Percentiles rank a stretch among this genome's conserved stretches.
These are phyloP conservation scores for Yamadazyma sp. DNA, from an alignment of 1,139 yeast genomes.

Conservation along the genomic window DNA sequence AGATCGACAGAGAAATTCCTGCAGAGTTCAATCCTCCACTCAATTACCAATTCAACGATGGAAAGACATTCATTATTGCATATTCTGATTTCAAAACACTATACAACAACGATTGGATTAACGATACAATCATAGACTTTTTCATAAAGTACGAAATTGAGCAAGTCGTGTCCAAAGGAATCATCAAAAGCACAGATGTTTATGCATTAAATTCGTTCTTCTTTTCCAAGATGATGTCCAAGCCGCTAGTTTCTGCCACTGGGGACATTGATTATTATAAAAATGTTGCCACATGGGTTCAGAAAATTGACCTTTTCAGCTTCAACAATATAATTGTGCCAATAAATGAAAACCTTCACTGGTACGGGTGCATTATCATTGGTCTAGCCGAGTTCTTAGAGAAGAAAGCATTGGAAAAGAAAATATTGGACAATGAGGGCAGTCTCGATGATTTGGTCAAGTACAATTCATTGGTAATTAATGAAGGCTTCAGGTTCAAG, in stretches of 20 bases:
- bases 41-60: slow-evolving; percentile 48
- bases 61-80: slow-evolving; percentile 49
- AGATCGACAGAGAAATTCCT: slow-evolving; percentile 15
- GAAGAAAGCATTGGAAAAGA: slow-evolving; percentile 10
- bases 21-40: slow-evolving; percentile 52
- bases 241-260: slow-evolving; percentile 4
- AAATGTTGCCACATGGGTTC: slow-evolving; percentile 79
- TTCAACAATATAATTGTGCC: slow-evolving; percentile 74
- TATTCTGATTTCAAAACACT: slow-evolving; percentile 67
- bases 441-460: background rate
- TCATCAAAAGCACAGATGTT: slow-evolving; percentile 31
- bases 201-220: slow-evolving; percentile 84
- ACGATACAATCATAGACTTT: slow-evolving; percentile 72
- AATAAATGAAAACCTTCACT: slow-evolving; percentile 76
- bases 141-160: slow-evolving; percentile 61
- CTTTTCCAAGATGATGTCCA: slow-evolving; percentile 60
- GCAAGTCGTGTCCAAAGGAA: slow-evolving; percentile 25
- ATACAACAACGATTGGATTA: slow-evolving; percentile 72
- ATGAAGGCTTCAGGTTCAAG: slow-evolving; percentile 3
- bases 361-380: slow-evolving; percentile 80
- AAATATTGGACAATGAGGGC: background rate
- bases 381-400: slow-evolving; percentile 36
- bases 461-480: background rate
- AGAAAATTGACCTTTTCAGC: slow-evolving; percentile 62
- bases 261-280: slow-evolving; percentile 45